Evolutionary conservation across 768 basidiomycete species (phyloP).

Genomic region (Serendipita indica): DNA sequence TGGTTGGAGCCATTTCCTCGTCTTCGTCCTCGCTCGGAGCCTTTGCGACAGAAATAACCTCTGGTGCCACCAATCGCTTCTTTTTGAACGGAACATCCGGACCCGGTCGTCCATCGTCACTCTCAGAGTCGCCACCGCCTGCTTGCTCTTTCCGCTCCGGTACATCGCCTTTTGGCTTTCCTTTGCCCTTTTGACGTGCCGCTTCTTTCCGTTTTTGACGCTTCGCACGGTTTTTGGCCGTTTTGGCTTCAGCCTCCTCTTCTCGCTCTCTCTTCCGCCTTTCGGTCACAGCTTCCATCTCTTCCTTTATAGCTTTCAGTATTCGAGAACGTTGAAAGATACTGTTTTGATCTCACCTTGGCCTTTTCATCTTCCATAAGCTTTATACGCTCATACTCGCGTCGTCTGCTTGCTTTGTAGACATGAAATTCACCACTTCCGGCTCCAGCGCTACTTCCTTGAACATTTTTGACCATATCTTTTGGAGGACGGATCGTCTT

Average conservation of each 20-base stretch:
- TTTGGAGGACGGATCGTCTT: slow-evolving; percentile 67
- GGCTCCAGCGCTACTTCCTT: slow-evolving; percentile 93
- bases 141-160: not conserved
- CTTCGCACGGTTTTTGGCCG: slow-evolving; percentile 88
- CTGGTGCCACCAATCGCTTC: slow-evolving; percentile 52
- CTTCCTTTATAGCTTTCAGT: slow-evolving; percentile 37
- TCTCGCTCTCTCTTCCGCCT: slow-evolving; percentile 55
- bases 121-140: not conserved
- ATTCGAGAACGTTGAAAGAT: not conserved
- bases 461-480: slow-evolving; percentile 99
- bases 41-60: slow-evolving; percentile 40
- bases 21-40: slow-evolving; percentile 27
- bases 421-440: slow-evolving; percentile 98
- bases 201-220: slow-evolving; percentile 83
- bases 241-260: slow-evolving; percentile 66
- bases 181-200: slow-evolving; percentile 31
- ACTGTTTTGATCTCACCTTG: slow-evolving; percentile 38
- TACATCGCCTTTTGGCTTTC: slow-evolving; percentile 10
- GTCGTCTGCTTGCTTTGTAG: slow-evolving; percentile 83
- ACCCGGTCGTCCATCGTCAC: not conserved
- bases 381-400: slow-evolving; percentile 91
- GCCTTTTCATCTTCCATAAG: slow-evolving; percentile 69
- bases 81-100: slow-evolving; percentile 49
- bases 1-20: slow-evolving; percentile 15
- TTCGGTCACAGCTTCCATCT: slow-evolving; percentile 57